Base-by-base conservation (phyloP, 2,329 filamentous ascomycete species). In the Blastomyces parvus region DNA sequence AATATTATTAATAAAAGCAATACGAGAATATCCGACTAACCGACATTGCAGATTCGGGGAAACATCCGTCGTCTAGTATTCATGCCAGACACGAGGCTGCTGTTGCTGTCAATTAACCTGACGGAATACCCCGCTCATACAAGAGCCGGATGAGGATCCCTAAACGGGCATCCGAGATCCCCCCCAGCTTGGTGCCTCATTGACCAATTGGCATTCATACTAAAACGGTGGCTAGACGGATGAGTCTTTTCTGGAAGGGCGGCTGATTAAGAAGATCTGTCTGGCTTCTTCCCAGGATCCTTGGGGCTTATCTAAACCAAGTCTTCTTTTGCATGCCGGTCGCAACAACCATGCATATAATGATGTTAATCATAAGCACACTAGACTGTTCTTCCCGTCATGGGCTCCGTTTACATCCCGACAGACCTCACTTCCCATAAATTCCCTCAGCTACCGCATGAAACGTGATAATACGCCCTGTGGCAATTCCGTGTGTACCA, bases 101-200 rank as follows among this genome's bases (percentile, higher is more conserved):
- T 46, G 17, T 2, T 1, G 33, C 7, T 1, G 7, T 36, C 33
- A 36, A 36, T n/a, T 46, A 11, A n/a, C 6, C 17, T 36, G 17
- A 55, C 52, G 30, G 52, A 55, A 36, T 55, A 55, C 52, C 52
- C 52, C 52, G 52, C 52, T 55, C 52, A 52, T 36, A n/a, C 30
- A 55, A n/a, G 17, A 25, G 50, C 25, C 11, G 13, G 52, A 50
- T 17, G 27, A 22, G 22, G 36, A 52, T 61, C 44, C 19, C 19
- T 36, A n/a, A 46, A 46, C n/a, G 52, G 59, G 9, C 25, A 27
- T 36, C 13, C 3, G 52, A 13, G 36, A 36, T n/a, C 33, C n/a
- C 36, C 36, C 4, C 27, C 27, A 30, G 4, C 27, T 36, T 9
- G 6, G 33, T 36, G 33, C 33, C 33, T 36, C 33, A 36, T 55